Percentiles rank a stretch among this genome's conserved stretches.
Evolutionary conservation across 2,329 filamentous ascomycete genomes (phyloP).

Genomic region (Hymenoscyphus fraxineus): DNA sequence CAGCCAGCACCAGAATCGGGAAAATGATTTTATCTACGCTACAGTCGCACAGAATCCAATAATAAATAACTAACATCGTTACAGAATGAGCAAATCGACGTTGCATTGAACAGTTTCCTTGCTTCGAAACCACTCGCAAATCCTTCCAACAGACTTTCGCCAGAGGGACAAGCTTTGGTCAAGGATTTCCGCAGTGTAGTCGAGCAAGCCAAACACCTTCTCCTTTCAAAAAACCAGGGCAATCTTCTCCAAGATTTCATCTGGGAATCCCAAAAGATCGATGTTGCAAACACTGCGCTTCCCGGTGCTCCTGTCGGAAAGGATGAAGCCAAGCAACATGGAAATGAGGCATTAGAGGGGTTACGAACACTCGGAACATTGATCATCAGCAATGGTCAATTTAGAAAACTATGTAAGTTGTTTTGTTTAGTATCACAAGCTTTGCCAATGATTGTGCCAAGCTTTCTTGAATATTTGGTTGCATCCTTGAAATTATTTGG

Average conservation of each 20-base stretch:
- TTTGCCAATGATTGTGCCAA: neutral
- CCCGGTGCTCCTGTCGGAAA: constrained; percentile 70
- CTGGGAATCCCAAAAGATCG: constrained; percentile 81
- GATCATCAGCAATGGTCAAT: constrained; percentile 90
- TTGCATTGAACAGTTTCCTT: constrained; percentile 86
- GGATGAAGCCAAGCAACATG: constrained; percentile 75
- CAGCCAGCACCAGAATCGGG: neutral
- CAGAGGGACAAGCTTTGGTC: constrained; percentile 77
- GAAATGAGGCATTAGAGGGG: constrained; percentile 77
- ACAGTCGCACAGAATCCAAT: neutral
- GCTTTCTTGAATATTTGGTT: neutral
- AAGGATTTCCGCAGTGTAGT: constrained; percentile 76
- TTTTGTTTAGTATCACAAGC: neutral
- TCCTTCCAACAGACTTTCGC: constrained; percentile 73
- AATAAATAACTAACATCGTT: neutral
- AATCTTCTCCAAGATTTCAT: constrained; percentile 95
- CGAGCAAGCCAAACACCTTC: constrained; percentile 75
- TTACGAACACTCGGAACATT: constrained; percentile 84
- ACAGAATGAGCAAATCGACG: constrained; percentile 73
- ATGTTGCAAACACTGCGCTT: constrained; percentile 54
- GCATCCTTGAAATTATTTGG: neutral
- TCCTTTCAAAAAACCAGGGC: constrained; percentile 92
- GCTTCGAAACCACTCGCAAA: constrained; percentile 64
- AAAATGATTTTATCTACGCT: neutral
- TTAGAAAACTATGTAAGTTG: constrained; percentile 26